phyloP scores from a whole-genome alignment of 2,329 filamentous ascomycete species.

The Colletotrichum navitas region DNA sequence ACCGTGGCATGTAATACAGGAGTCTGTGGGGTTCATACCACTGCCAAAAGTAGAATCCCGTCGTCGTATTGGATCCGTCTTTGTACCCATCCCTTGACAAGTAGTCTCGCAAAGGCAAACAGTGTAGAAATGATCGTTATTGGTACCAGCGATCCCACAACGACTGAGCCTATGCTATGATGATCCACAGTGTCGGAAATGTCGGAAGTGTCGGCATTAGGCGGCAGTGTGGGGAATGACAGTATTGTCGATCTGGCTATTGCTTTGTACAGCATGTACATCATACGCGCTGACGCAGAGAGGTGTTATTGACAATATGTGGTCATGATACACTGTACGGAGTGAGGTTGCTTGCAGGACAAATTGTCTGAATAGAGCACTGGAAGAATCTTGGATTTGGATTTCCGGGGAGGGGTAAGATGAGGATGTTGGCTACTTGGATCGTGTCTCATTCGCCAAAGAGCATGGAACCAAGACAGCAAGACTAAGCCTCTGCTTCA shows the following conservation, averaged over 20 bases:
- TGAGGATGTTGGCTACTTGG: neutral
- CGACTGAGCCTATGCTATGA: slow-evolving; percentile 21
- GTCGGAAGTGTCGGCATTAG: neutral
- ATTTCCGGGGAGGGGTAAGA: neutral
- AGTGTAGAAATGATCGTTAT: slow-evolving; percentile 30
- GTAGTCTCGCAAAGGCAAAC: slow-evolving; percentile 24
- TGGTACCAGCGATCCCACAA: slow-evolving; percentile 25
- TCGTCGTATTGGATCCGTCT: slow-evolving; percentile 31
- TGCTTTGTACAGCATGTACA: slow-evolving; percentile 24
- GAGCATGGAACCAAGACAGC: slow-evolving; percentile 7
- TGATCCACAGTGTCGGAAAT: neutral
- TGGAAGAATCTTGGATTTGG: neutral
- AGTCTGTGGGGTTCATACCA: neutral
- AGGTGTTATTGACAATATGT: neutral
- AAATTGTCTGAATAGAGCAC: too few species aligned
- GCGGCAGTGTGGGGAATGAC: slow-evolving; percentile 4
- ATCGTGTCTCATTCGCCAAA: too few species aligned
- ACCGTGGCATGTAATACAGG: neutral
- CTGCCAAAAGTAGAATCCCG: slow-evolving; percentile 23
- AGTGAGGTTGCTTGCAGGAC: neutral
- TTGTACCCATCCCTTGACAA: slow-evolving; percentile 34
- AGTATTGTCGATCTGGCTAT: slow-evolving; percentile 29
- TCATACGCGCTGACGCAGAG: slow-evolving; percentile 29
- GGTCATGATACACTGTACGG: neutral
- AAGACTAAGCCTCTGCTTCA: neutral